Evolutionary conservation across 768 basidiomycete species (phyloP).

Genomic region (Inosperma sp.): DNA sequence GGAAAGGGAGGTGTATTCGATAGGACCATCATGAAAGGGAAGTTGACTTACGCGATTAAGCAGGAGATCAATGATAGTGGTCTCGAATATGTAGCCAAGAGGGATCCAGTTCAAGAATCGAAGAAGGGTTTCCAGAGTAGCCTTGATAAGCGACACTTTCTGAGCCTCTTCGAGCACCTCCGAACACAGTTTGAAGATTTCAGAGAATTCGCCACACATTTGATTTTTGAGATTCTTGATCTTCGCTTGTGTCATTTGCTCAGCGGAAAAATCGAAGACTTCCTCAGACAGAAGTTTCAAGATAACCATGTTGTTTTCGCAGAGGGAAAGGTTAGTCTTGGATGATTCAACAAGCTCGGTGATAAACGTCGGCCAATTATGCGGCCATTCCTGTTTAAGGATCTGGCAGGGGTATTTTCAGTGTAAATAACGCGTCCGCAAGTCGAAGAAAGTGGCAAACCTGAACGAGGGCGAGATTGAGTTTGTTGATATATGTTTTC

Average conservation of each 20-base stretch:
- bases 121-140: slow-evolving; percentile 90
- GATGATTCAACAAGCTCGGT: slow-evolving; percentile 96
- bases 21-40: slow-evolving; percentile 9
- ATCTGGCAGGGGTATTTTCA: slow-evolving; percentile 52
- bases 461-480: slow-evolving; percentile 94
- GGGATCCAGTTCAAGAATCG: slow-evolving; percentile 99
- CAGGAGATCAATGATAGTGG: slow-evolving; percentile 91
- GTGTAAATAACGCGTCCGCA: slow-evolving; percentile 1
- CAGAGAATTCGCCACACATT: slow-evolving; percentile 95
- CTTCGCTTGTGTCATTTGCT: slow-evolving; percentile 97
- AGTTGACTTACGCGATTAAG: slow-evolving; percentile 72
- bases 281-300: slow-evolving; percentile 96
- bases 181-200: slow-evolving; percentile 96
- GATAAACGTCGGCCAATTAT: slow-evolving; percentile 98
- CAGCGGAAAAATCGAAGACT: slow-evolving; percentile 97
- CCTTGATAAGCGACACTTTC: slow-evolving; percentile 90
- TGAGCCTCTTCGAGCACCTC: slow-evolving; percentile 97
- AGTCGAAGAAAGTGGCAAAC: slow-evolving; percentile 41
- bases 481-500: slow-evolving; percentile 92
- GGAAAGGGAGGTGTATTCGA: slow-evolving; percentile 14
- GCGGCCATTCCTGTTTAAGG: slow-evolving; percentile 99
- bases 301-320: slow-evolving; percentile 99
- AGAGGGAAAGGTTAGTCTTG: slow-evolving; percentile 90
- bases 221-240: slow-evolving; percentile 97
- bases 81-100: slow-evolving; percentile 97